Evolutionary conservation across 768 basidiomycete species (phyloP), one percentile per base, ranked within the genome.

Genomic region (Mycena latifolia): DNA sequence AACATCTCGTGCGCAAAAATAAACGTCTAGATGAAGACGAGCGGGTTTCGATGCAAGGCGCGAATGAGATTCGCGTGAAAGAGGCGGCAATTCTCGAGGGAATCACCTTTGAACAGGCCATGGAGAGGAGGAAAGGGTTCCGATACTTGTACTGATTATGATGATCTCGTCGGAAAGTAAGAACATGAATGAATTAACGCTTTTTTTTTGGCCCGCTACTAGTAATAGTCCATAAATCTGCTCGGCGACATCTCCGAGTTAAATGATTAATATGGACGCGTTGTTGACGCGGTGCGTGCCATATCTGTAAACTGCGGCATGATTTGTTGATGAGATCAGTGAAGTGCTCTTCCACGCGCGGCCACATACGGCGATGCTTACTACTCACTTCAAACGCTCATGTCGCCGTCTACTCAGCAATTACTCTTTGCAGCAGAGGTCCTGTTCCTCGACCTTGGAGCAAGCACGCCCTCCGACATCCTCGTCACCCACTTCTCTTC

Each of bases 51-150:
- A 74, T 86, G 72, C 72, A 82, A 55, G 83, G 77, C 20, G 83
- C 86, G 5, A 76, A 84, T 62, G 78, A 82, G 39, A 74, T 80
- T 31, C 82, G 88, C 51, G 82, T 89, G 48, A 84, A 85, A 66
- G 86, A 88, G 57, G 88, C 87, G 1, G 89, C 88, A 2, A 78
- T 79, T 66, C 72, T 89, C 51, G 88, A 89, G 70, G 87, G 87
- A 3, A 81, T 90, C 27, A 83, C 84, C 4, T 83, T 88, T 63
- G 86, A 88, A 31, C 84, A 89, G 68, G 89, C 88, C 5, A 76
- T 89, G 72, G 82, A 82, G 65, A 81, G 81, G 68, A 82, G 84
- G 69, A 86, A 81, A 72, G 86, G 86, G 0, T 89, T 88, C 77
- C 78, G 88, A 37, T 90, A 88, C 33, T 20, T 67, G 22, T 62